Conservation (phyloP, 768 basidiomycete genomes). For the Leccinum barrowsii region DNA sequence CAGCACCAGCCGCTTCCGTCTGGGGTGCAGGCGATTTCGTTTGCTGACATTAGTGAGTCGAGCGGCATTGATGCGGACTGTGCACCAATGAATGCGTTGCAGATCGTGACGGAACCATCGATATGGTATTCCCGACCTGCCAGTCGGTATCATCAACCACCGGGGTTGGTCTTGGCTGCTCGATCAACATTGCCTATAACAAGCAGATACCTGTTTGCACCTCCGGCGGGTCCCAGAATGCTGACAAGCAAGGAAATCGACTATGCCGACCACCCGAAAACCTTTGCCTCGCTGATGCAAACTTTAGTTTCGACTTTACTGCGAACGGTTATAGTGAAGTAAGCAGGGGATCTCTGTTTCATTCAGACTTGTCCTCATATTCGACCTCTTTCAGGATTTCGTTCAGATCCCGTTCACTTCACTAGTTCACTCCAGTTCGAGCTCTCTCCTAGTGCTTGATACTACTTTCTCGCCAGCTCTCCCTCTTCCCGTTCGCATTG, state of each 20-base stretch:
- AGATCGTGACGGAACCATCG: constrained; percentile 97
- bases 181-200: constrained; percentile 91
- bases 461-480: constrained; percentile 60
- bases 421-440: constrained; percentile 46
- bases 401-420: constrained; percentile 61
- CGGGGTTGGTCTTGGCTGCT: constrained; percentile 74
- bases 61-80: neutral
- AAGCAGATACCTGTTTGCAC: constrained; percentile 82
- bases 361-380: neutral
- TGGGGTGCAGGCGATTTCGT: constrained; percentile 76
- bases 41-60: constrained; percentile 81
- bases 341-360: constrained; percentile 15
- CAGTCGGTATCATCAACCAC: constrained; percentile 58
- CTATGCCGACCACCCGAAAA: constrained; percentile 73
- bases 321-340: constrained; percentile 50
- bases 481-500: constrained; percentile 76
- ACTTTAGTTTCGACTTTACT: constrained; percentile 73
- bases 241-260: constrained; percentile 45
- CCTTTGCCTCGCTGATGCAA: constrained; percentile 78
- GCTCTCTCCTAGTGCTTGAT: constrained; percentile 69
- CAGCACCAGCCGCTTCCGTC: constrained; percentile 66
- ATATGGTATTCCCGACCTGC: constrained; percentile 91
- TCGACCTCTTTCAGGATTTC: constrained; percentile 45
- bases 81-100: constrained; percentile 7
- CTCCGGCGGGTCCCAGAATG: constrained; percentile 45